A percentile compares a stretch with the other conserved stretches of the same genome.
These are phyloP conservation scores for Fusarium piperis DNA, from an alignment of 2,329 filamentous ascomycete genomes.

Conservation along the genomic window DNA sequence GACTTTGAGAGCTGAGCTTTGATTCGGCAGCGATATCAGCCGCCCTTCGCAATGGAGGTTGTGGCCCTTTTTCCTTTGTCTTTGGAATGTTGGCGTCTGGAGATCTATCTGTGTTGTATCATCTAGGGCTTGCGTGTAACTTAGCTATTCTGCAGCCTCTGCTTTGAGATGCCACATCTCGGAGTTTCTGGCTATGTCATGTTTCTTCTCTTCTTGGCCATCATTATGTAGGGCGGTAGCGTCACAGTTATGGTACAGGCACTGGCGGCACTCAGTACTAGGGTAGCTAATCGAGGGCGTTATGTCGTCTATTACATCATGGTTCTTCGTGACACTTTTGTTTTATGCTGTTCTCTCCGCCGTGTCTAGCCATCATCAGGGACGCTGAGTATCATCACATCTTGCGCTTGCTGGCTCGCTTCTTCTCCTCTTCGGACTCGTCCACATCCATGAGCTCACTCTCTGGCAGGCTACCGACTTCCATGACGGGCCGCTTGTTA, in stretches of 20 bases:
- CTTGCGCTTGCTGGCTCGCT: slow-evolving; percentile 64
- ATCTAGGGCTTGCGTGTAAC: slow-evolving; percentile 40
- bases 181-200: slow-evolving; percentile 36
- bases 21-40: slow-evolving; percentile 30
- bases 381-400: slow-evolving; percentile 47
- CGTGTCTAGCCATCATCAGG: not conserved
- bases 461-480: slow-evolving; percentile 52
- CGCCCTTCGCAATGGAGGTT: slow-evolving; percentile 20
- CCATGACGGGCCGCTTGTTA: slow-evolving; percentile 53
- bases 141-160: slow-evolving; percentile 31
- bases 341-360: slow-evolving; percentile 6
- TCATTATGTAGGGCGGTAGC: slow-evolving; percentile 13
- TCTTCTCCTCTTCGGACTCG: slow-evolving; percentile 61
- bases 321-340: slow-evolving; percentile 41
- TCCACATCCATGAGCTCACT: slow-evolving; percentile 68
- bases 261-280: slow-evolving; percentile 30
- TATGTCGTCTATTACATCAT: slow-evolving; percentile 43
- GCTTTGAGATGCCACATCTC: slow-evolving; percentile 22
- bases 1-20: slow-evolving; percentile 39
- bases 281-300: slow-evolving; percentile 35
- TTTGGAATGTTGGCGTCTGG: slow-evolving; percentile 39
- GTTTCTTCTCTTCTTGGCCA: slow-evolving; percentile 23
- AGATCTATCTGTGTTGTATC: slow-evolving; percentile 37
- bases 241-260: slow-evolving; percentile 8
- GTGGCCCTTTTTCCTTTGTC: slow-evolving; percentile 25